Percentiles rank a stretch among this genome's conserved stretches.
phyloP scores from a whole-genome alignment of 2,329 filamentous ascomycete genomes.

The Nakataea oryzae region DNA sequence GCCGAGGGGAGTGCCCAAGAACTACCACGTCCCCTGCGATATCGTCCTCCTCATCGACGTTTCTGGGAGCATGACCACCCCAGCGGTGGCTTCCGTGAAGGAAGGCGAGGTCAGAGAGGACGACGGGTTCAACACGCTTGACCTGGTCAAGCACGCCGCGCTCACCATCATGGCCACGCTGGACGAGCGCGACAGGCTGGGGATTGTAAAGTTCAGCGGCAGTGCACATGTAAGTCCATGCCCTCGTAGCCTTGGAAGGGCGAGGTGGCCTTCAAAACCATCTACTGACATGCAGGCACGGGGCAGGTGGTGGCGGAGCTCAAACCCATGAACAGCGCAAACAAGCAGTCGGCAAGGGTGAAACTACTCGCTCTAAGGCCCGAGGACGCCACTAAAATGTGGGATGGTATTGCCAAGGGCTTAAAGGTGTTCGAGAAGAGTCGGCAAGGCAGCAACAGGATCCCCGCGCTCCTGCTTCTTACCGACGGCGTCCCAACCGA shows the following conservation, averaged over 20 bases:
- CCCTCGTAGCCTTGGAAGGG: slow-evolving; percentile 42
- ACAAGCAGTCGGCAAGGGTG: slow-evolving; percentile 13
- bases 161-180: slow-evolving; percentile 50
- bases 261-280: slow-evolving; percentile 3
- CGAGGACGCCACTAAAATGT: slow-evolving; percentile 39
- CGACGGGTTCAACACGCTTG: slow-evolving; percentile 42
- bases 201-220: slow-evolving; percentile 43
- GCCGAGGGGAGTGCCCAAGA: slow-evolving; percentile 13
- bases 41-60: slow-evolving; percentile 53
- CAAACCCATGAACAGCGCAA: neutral
- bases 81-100: slow-evolving; percentile 32
- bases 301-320: neutral
- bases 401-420: slow-evolving; percentile 43
- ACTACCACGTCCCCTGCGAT: slow-evolving; percentile 40
- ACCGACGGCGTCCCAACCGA: slow-evolving; percentile 46
- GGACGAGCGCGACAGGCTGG: slow-evolving; percentile 53
- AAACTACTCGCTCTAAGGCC: slow-evolving; percentile 32
- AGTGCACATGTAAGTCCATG: slow-evolving; percentile 25
- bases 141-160: slow-evolving; percentile 50
- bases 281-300: neutral
- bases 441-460: slow-evolving; percentile 20
- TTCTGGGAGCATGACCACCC: slow-evolving; percentile 42
- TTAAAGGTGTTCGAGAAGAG: slow-evolving; percentile 32
- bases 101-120: slow-evolving; percentile 29
- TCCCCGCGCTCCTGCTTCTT: slow-evolving; percentile 40